These are phyloP conservation scores for Auriscalpium vulgare DNA, from an alignment of 768 basidiomycete species.

Conservation along the genomic window DNA sequence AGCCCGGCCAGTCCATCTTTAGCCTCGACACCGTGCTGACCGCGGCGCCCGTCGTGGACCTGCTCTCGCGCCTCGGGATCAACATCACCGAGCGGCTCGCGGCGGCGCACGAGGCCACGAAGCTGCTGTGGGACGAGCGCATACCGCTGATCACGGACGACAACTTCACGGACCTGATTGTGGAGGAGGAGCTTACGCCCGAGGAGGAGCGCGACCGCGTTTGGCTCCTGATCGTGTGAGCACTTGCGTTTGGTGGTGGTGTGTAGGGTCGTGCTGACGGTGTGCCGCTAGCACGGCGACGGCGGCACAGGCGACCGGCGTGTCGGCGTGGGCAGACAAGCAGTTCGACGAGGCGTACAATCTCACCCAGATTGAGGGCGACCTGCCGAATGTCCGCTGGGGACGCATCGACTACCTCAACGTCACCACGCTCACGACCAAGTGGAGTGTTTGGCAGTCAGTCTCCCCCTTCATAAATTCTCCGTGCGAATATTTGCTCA, in stretches of 20 bases:
- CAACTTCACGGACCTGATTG: conserved; percentile 66
- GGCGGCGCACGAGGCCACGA: conserved; percentile 22
- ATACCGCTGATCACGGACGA: conserved; percentile 77
- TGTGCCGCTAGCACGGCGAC: conserved; percentile 42
- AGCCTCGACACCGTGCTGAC: conserved; percentile 34
- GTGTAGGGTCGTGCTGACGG: neutral
- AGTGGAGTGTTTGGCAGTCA: conserved; percentile 82
- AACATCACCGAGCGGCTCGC: conserved; percentile 57
- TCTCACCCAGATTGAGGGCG: conserved; percentile 45
- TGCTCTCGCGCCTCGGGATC: conserved; percentile 55
- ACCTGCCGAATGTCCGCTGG: conserved; percentile 68
- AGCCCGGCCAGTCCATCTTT: neutral
- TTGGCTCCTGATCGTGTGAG: conserved; percentile 78
- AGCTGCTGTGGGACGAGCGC: conserved; percentile 56
- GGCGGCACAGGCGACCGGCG: conserved; percentile 47
- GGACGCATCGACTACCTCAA: conserved; percentile 84
- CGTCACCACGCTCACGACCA: conserved; percentile 76
- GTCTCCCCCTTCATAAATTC: conserved; percentile 19
- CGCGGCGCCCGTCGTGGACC: conserved; percentile 41
- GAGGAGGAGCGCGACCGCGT: conserved; percentile 60
- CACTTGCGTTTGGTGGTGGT: neutral
- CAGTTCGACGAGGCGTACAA: conserved; percentile 73
- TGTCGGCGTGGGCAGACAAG: conserved; percentile 65
- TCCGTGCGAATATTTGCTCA: neutral
- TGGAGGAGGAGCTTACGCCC: conserved; percentile 53